Evolutionary conservation across 2,329 filamentous ascomycete species (phyloP), one percentile per base, ranked within the genome.

Genomic region (Berkeleyomyces rouxiae): DNA sequence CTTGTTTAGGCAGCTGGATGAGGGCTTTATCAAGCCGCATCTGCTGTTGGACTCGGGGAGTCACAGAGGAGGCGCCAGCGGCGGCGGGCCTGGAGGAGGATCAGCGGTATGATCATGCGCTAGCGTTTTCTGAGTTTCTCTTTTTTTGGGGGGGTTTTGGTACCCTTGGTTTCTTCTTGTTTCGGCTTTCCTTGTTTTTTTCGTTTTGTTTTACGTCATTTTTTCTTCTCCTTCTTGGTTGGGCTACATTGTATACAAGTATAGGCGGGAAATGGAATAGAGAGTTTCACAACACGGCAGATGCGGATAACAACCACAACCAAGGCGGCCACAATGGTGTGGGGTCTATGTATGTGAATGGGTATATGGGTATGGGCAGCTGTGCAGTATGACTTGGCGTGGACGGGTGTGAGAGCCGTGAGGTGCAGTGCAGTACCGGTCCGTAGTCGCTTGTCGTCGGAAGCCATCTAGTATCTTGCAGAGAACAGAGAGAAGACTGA

Each of bases 21-120:
- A 99, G 73, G 90, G 91, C 65, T 96, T 90, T 72, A 91, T 97
- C 73, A 97, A 97, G 77, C 92, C 92, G 16, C 88, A 86, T 70
- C 75, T 97, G 62, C 74, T 97, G 67, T 79, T 97, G 23, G 91
- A 96, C 74, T 62, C 63, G 11, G 63, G 60, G 33, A 63, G 33
- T 55, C 59, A 64, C 49, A 59, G 59, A 58, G 87, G 86, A 36
- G 39, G 51, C 51, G 31, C 51, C n/a, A 39, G 51, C 55, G 78
- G 70, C 46, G 68, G 68, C 36, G 65, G 67, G 2, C 67, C 69
- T n/a, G 70, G 71, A 4, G 68, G 69, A 2, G 68, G 68, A 53
- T 67, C 68, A 31, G 67, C 68, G 49, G 57, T 58, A 44, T 59
- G 53, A 37, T 40, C 23, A 62, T 40, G 61, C 37, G 23, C 39